phyloP scores from a whole-genome alignment of 106 monocot genomes.

The Narthecium ossifragum region DNA sequence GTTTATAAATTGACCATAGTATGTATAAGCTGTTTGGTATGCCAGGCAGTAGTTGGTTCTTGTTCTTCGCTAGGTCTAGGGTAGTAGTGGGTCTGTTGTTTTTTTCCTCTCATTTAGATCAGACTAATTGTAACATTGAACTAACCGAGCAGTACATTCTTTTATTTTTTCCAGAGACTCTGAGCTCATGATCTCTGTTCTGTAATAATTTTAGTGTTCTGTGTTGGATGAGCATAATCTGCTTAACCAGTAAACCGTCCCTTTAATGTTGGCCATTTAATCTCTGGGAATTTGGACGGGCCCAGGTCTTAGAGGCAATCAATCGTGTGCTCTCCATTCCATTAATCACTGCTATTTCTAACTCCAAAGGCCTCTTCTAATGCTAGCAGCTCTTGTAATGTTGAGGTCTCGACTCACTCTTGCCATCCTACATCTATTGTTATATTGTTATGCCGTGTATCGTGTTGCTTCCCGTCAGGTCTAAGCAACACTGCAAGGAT shows the following conservation, averaged over 20 bases:
- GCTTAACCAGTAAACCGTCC: not conserved
- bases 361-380: too few relatives aligned
- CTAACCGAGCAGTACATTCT: conserved; percentile 62
- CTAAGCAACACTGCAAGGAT: too few relatives aligned
- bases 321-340: not conserved
- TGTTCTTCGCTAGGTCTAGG: conserved; percentile 7
- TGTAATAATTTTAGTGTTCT: not conserved
- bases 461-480: too few relatives aligned
- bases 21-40: conserved; percentile 12
- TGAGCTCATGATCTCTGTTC: not conserved
- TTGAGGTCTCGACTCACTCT: too few relatives aligned
- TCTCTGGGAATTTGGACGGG: not conserved
- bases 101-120: conserved; percentile 9
- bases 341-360: not conserved
- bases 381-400: too few relatives aligned
- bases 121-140: conserved; percentile 48
- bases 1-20: conserved; percentile 11
- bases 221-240: not conserved
- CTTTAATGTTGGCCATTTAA: not conserved
- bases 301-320: too few relatives aligned
- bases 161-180: conserved; percentile 45
- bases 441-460: too few relatives aligned
- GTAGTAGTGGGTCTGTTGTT: not conserved
- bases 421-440: too few relatives aligned
- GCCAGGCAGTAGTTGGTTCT: not conserved